Conservation (phyloP, 2,329 filamentous ascomycete genomes). For the Epichloe baconii region DNA sequence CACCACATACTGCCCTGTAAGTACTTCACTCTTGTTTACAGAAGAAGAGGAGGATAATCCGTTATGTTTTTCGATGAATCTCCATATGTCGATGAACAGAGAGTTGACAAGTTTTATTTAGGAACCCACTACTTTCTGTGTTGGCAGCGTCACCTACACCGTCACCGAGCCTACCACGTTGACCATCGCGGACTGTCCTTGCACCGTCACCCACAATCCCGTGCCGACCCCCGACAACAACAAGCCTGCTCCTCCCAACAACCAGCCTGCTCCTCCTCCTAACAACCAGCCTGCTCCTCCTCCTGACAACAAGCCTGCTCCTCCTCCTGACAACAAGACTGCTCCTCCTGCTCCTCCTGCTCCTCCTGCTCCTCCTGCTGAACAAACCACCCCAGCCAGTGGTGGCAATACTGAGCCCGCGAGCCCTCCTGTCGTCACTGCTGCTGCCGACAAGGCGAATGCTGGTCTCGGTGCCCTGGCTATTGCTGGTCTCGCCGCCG, state of each 20-base stretch:
- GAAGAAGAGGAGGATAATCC: no score
- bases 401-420: conserved; percentile 1
- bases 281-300: not conserved
- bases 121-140: conserved; percentile 22
- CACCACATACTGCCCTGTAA: conserved; percentile 31
- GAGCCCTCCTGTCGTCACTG: conserved; percentile 17
- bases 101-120: conserved; percentile 5
- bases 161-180: conserved; percentile 27
- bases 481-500: conserved; percentile 24
- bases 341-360: conserved; percentile 2
- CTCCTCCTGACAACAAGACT: conserved; percentile 3
- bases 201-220: conserved; percentile 21
- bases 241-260: not conserved
- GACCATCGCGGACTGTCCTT: conserved; percentile 36
- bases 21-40: conserved; percentile 5
- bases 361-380: conserved; percentile 2
- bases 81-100: not conserved
- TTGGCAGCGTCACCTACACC: conserved; percentile 30
- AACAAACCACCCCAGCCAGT: conserved; percentile 5
- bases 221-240: conserved; percentile 7
- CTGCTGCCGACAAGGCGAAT: conserved; percentile 23
- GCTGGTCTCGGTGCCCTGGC: conserved; percentile 24
- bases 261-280: conserved; percentile 2
- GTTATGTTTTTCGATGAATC: no score
- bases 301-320: conserved; percentile 3